Base-by-base conservation (phyloP, 1,284 basidiomycete species). In the Trichosporon inkin region DNA sequence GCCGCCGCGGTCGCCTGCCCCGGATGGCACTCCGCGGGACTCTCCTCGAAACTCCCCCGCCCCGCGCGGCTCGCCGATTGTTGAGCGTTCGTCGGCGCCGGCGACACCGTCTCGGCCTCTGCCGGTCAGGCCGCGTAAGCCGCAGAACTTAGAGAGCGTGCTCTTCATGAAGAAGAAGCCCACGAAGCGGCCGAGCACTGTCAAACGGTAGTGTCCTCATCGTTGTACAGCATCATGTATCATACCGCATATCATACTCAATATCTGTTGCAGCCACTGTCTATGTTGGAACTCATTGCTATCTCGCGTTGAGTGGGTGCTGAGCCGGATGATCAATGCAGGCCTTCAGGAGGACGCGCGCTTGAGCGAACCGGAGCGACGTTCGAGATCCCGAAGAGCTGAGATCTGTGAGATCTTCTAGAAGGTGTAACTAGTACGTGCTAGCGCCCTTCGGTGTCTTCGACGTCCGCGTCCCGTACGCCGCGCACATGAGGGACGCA, bases 121-220 rank as follows among this genome's bases (percentile, higher is more conserved):
- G 16, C 39, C 51, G n/a, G 20, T 40, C 16, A 34, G 17, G 1
- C 51, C 55, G 22, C 40, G 55, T 1, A 36, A 24, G 22, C 16
- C 39, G 8, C 28, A 34, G 39, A 63, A 62, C 51, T 40, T 70
- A 17, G 61, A 65, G 36, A 64, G 60, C 44, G 62, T 70, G 1
- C 22, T 70, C 47, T 70, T 70, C 47, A 57, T 63, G 44, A 66
- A 67, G 56, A 68, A 67, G 56, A 41, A 53, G 38, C 62, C 38
- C 22, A 39, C 39, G 6, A 54, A 54, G 44, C 53, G 44, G 34
- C 39, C 57, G 28, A 32, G 28, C 28, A 32, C 28, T 32, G 10
- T 35, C 32, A 17, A 47, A n/a, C 7, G n/a, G 16, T 36, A 35
- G 34, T 19, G 10, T 19, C 3, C 8, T 35, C 17, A n/a, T n/a